Percentiles rank a stretch among this genome's conserved stretches.
Conservation (phyloP, 202 grass and related monocot species). For the Zizania palustris region DNA sequence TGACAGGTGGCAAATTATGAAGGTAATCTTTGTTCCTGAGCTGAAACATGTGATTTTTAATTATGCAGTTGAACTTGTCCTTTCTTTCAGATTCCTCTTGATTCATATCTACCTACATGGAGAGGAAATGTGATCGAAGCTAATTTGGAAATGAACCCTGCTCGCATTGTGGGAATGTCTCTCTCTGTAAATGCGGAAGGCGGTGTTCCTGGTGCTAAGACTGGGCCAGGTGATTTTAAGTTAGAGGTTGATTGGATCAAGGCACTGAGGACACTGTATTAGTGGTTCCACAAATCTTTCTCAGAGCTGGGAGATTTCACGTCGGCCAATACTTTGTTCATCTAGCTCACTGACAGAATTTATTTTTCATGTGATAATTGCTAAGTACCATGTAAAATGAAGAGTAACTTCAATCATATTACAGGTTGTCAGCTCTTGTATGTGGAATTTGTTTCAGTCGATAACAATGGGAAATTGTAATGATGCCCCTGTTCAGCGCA, state of each 20-base stretch:
- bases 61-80: background rate
- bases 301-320: background rate
- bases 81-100: conserved; percentile 76
- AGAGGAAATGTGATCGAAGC: conserved; percentile 74
- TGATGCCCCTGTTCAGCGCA: background rate
- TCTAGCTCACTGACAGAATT: background rate
- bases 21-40: conserved; percentile 52
- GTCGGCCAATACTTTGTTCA: background rate
- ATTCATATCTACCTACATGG: conserved; percentile 84
- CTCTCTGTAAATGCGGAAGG: conserved; percentile 84
- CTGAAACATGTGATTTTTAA: background rate
- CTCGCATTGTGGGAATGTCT: conserved; percentile 83
- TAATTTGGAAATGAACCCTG: conserved; percentile 89
- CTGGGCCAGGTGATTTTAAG: conserved; percentile 74
- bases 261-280: conserved; percentile 58
- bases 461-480: background rate
- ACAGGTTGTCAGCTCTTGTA: background rate
- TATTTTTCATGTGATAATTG: background rate
- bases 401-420: background rate
- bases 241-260: conserved; percentile 95
- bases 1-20: conserved; percentile 62
- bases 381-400: background rate
- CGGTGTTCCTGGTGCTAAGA: conserved; percentile 76
- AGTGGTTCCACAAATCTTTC: conserved; percentile 12
- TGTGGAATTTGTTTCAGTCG: background rate